Evolutionary conservation across 305 asterid species (phyloP).

Genomic region (Fraxinus floribunda): DNA sequence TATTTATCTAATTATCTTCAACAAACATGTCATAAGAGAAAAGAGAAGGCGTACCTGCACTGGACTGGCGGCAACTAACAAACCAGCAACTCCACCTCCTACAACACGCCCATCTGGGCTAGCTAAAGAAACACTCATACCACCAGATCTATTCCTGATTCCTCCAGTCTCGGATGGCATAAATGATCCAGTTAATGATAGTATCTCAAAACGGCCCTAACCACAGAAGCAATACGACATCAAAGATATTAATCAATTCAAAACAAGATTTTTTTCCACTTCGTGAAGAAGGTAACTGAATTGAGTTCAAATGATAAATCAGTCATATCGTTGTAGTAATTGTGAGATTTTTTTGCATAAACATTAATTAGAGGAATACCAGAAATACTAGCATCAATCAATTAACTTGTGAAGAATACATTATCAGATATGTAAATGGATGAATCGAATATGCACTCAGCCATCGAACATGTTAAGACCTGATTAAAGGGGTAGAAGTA

Average conservation of each 20-base stretch:
- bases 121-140: slow-evolving; percentile 81
- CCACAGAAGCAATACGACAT: not conserved
- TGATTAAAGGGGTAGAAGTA: not conserved
- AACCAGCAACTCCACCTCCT: slow-evolving; percentile 82
- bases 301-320: not conserved
- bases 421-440: not conserved
- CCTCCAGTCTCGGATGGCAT: slow-evolving; percentile 76
- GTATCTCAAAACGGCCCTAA: slow-evolving; percentile 88
- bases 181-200: slow-evolving; percentile 71
- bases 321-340: not conserved
- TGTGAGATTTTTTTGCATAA: not conserved
- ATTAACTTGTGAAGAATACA: not conserved
- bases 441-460: not conserved
- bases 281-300: not conserved
- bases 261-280: not conserved
- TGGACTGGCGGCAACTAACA: slow-evolving; percentile 71
- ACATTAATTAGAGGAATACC: not conserved
- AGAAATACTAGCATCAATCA: not conserved
- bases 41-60: slow-evolving; percentile 48
- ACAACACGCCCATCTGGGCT: slow-evolving; percentile 85
- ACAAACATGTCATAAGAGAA: not conserved
- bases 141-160: slow-evolving; percentile 73
- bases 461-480: not conserved
- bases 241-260: not conserved
- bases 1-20: not conserved